phyloP scores from a whole-genome alignment of 108 stramenopile species.

The Cylindrotheca fusiformis region DNA sequence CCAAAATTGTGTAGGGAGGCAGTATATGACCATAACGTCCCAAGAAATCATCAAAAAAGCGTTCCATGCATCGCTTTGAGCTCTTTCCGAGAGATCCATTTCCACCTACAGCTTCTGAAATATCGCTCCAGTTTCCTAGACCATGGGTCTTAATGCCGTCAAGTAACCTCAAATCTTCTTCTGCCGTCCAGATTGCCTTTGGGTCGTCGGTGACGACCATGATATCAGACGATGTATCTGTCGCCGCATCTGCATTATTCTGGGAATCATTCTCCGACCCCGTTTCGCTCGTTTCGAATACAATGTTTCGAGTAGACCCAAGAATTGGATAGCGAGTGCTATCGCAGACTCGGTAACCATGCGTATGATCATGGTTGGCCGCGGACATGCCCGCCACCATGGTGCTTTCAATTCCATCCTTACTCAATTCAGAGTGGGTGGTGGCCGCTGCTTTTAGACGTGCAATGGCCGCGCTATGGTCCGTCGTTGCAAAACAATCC shows the following conservation, averaged over 20 bases:
- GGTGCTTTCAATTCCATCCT: slow-evolving; percentile 39
- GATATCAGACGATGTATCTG: neutral
- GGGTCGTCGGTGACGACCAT: slow-evolving; percentile 37
- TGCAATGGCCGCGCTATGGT: slow-evolving; percentile 42
- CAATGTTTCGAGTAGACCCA: slow-evolving; percentile 10
- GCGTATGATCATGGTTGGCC: slow-evolving; percentile 49
- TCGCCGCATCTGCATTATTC: neutral
- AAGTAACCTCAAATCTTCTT: slow-evolving; percentile 84
- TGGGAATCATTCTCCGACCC: neutral
- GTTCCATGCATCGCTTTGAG: slow-evolving; percentile 88
- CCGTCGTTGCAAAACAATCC: slow-evolving; percentile 77
- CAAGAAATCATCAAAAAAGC: slow-evolving; percentile 86
- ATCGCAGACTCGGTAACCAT: slow-evolving; percentile 83
- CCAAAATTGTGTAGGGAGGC: slow-evolving; percentile 76
- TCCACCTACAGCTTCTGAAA: slow-evolving; percentile 78
- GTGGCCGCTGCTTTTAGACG: slow-evolving; percentile 22
- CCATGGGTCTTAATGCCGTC: slow-evolving; percentile 81
- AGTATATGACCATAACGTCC: slow-evolving; percentile 86
- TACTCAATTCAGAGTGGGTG: slow-evolving; percentile 29
- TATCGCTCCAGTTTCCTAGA: slow-evolving; percentile 87
- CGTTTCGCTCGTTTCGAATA: neutral
- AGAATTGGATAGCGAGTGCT: slow-evolving; percentile 76
- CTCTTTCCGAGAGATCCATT: slow-evolving; percentile 64
- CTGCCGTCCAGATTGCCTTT: slow-evolving; percentile 74
- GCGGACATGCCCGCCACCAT: slow-evolving; percentile 40